These are phyloP conservation scores for Canariomyces notabilis DNA, from an alignment of 2,329 filamentous ascomycete species.

Conservation along the genomic window DNA sequence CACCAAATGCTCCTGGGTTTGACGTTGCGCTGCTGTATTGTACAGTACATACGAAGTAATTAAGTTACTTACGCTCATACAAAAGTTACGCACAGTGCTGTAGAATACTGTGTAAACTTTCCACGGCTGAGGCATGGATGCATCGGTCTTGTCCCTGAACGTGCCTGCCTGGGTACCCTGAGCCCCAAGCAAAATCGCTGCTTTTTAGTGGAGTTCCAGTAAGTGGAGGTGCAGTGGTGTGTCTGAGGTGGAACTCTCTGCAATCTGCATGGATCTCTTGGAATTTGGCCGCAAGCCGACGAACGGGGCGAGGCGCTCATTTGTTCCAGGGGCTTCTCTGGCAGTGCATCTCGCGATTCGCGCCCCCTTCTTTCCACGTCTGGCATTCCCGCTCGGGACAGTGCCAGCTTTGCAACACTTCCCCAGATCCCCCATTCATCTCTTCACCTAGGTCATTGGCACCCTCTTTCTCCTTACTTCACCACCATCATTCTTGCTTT, in stretches of 20 bases:
- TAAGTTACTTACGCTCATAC: too few relatives aligned
- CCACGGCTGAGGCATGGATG: neutral
- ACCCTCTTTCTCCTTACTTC: constrained; percentile 7
- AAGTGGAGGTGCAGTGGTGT: constrained; percentile 9
- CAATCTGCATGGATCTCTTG: constrained; percentile 22
- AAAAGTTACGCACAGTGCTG: neutral
- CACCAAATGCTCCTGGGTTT: too few relatives aligned
- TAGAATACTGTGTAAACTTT: neutral
- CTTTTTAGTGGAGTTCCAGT: constrained; percentile 4
- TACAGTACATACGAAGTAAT: too few relatives aligned
- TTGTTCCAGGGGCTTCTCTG: constrained; percentile 18
- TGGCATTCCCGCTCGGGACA: neutral
- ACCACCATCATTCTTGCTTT: constrained; percentile 18
- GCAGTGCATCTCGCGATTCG: constrained; percentile 20
- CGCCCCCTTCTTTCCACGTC: constrained; percentile 13
- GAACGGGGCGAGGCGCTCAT: constrained; percentile 18
- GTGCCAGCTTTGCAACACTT: constrained; percentile 9
- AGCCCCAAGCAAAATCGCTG: constrained; percentile 6
- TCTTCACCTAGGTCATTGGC: constrained; percentile 1
- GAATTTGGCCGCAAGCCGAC: constrained; percentile 19
- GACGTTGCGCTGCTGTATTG: too few relatives aligned
- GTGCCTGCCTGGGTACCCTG: neutral
- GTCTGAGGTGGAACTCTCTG: constrained; percentile 5
- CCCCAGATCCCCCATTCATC: constrained; percentile 5
- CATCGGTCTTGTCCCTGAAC: neutral